Percentiles rank a stretch among this genome's conserved stretches.
These are phyloP conservation scores for Diospyros lotus DNA, from an alignment of 148 eudicot genomes.

Conservation along the genomic window DNA sequence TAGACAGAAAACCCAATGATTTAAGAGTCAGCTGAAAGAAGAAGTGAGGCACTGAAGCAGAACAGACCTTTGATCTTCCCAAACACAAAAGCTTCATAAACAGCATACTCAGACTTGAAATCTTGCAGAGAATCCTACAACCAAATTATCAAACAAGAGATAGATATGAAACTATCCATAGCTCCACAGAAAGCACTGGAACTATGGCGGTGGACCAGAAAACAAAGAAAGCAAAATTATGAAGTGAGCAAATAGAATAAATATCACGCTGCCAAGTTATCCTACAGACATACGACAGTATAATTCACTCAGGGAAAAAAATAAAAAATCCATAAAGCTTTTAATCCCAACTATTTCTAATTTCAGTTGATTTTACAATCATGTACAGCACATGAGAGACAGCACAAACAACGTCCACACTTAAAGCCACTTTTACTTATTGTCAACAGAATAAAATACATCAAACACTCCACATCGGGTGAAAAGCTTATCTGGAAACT, in stretches of 20 bases:
- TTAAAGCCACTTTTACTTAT: too few relatives aligned
- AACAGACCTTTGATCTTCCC: conserved; percentile 64
- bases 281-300: too few relatives aligned
- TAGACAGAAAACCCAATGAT: too few relatives aligned
- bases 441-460: too few relatives aligned
- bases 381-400: too few relatives aligned
- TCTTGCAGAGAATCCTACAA: conserved; percentile 70
- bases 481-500: too few relatives aligned
- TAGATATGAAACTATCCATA: neutral
- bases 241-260: neutral
- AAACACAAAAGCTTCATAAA: conserved; percentile 51
- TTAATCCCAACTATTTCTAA: too few relatives aligned
- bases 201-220: neutral
- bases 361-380: too few relatives aligned
- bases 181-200: neutral
- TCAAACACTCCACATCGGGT: too few relatives aligned
- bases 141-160: conserved; percentile 2
- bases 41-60: neutral
- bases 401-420: too few relatives aligned
- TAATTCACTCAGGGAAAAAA: too few relatives aligned
- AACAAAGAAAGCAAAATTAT: neutral
- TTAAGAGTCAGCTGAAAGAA: conserved; percentile 2
- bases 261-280: neutral
- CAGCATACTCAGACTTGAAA: conserved; percentile 48
- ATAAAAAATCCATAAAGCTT: too few relatives aligned